These are phyloP conservation scores for Magnolia officinalis DNA, from an alignment of 164 flowering plant genomes.

Conservation along the genomic window DNA sequence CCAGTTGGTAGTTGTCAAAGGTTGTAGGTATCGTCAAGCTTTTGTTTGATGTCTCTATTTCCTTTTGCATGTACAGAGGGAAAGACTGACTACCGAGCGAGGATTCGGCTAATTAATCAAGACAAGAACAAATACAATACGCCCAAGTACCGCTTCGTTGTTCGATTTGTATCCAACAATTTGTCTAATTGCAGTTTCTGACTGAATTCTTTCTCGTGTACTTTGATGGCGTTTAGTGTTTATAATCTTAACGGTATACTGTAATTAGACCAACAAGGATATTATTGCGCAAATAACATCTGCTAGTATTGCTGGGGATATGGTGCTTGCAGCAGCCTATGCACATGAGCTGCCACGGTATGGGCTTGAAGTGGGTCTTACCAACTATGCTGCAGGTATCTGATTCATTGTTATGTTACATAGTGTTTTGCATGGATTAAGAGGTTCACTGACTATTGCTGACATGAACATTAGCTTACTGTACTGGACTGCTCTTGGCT, in stretches of 20 bases:
- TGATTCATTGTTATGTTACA: no score
- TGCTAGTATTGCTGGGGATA: conserved; percentile 82
- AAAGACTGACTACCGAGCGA: conserved; percentile 87
- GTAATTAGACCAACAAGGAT: conserved; percentile 72
- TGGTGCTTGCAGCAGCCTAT: conserved; percentile 77
- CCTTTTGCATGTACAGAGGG: conserved; percentile 44
- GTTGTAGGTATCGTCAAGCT: no score
- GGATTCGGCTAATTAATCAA: conserved; percentile 80
- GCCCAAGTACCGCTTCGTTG: conserved; percentile 83
- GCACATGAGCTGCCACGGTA: conserved; percentile 76
- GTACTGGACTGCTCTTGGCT: conserved; percentile 47
- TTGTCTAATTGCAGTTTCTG: background rate
- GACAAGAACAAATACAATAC: conserved; percentile 95
- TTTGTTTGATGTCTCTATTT: background rate
- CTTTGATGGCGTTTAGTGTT: no score
- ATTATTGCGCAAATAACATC: conserved; percentile 70
- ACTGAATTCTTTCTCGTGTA: no score
- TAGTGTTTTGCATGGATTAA: background rate
- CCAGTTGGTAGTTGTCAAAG: background rate
- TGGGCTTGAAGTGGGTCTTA: conserved; percentile 92
- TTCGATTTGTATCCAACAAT: conserved; percentile 69
- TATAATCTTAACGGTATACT: conserved; percentile 13
- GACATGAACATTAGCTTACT: conserved; percentile 27
- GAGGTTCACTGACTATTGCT: background rate
- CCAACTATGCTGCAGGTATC: conserved; percentile 92